These are phyloP conservation scores for Vitis hybrid DNA, from an alignment of 177 flowering plant species.

Conservation along the genomic window DNA sequence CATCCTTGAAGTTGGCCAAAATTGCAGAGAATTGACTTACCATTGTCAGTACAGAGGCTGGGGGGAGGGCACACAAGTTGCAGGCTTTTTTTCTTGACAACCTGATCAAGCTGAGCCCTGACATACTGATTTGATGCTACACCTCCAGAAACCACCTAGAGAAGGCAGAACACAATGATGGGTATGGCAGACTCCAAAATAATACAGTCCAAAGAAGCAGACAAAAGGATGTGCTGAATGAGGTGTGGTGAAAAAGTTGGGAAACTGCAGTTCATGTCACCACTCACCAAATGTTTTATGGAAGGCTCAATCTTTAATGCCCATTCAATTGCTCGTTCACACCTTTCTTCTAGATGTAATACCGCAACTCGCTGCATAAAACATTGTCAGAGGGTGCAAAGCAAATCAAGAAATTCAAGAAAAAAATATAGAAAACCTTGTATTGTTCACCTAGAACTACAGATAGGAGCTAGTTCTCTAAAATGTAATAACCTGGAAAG, in stretches of 20 bases:
- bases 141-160: slow-evolving; percentile 93
- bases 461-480: neutral
- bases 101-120: slow-evolving; percentile 63
- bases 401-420: neutral
- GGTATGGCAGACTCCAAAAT: neutral
- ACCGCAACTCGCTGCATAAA: slow-evolving; percentile 87
- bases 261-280: slow-evolving; percentile 5
- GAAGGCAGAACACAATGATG: slow-evolving; percentile 4
- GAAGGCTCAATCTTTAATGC: slow-evolving; percentile 84
- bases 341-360: slow-evolving; percentile 88
- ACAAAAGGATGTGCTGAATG: neutral
- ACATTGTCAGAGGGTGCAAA: neutral
- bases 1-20: neutral
- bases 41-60: slow-evolving; percentile 92
- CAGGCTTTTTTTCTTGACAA: slow-evolving; percentile 56
- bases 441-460: too few relatives aligned
- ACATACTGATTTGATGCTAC: slow-evolving; percentile 95
- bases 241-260: neutral
- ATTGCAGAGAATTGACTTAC: slow-evolving; percentile 30
- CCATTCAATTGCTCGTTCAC: slow-evolving; percentile 94
- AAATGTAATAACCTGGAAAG: slow-evolving; percentile 71
- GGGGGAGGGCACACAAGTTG: slow-evolving; percentile 95
- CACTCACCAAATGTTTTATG: slow-evolving; percentile 59
- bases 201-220: neutral
- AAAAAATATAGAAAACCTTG: neutral